Base-by-base conservation (phyloP, 1,284 basidiomycete genomes). In the Bjerkandera adusta region DNA sequence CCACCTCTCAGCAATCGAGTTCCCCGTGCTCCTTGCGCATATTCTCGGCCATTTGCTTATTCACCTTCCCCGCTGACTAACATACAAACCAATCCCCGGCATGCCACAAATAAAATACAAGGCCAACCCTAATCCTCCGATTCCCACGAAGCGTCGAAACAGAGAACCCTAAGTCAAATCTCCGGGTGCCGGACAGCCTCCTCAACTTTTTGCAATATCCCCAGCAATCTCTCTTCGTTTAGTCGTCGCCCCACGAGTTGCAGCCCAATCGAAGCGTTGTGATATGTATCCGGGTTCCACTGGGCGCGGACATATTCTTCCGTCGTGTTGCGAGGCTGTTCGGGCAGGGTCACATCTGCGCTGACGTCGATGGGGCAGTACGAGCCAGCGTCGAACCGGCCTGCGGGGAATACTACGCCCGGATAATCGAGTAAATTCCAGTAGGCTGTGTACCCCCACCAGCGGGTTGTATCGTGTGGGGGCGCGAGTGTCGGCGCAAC, bases 371-470 rank as follows among this genome's bases (percentile, higher is more conserved):
- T 21, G 24, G 55, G 47, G 18, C 34, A 41, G 47, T 56, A 55
- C 16, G 45, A 57, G 27, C 51, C 49, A 2, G 61, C 56, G 39
- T 45, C 53, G 52, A 59, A 58, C 35, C 61, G 56, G n/a, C 68
- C 69, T 27, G 72, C 71, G 25, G 81, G 82, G 61, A 84, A 76
- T 12, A 74, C 75, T 8, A 69, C 72, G 15, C 68, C 70, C 2
- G 78, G 69, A 47, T 74, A 77, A 60, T 84, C 81, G 50, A 73
- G 59, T 45, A 82, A 53, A 55, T 84, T 84, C 73, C 77, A 80
- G 52, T 77, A 72, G 2, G 71, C 72, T 11, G 71, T 73, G 57
- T 81, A 81, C 3, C 69, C 67, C 75, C 72, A 75, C 71, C 72
- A 77, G 27, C 70, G 64, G 18, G 72, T 73, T 6, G 67, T 71